Evolutionary conservation across 345 rosid species (phyloP).

Genomic region (Litchi chinensis): DNA sequence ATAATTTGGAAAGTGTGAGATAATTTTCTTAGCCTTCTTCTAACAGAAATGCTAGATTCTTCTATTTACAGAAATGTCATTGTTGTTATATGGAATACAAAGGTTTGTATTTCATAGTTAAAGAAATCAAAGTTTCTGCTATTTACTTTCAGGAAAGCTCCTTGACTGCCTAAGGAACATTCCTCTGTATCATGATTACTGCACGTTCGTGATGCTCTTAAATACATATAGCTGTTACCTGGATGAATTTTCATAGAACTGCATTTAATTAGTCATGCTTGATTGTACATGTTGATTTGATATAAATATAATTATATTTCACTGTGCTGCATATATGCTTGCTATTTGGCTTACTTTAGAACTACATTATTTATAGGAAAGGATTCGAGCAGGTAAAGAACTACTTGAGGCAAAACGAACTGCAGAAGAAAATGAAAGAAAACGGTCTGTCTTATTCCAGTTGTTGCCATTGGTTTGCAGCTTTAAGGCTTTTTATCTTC

Average conservation of each 20-base stretch:
- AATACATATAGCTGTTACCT: neutral
- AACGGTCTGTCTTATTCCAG: slow-evolving; percentile 47
- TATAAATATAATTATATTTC: neutral
- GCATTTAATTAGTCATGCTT: neutral
- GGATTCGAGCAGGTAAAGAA: slow-evolving; percentile 73
- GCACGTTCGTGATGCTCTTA: neutral
- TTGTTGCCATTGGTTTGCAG: neutral
- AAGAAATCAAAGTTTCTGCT: neutral
- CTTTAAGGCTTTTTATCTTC: neutral
- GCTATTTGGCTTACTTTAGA: slow-evolving; percentile 7
- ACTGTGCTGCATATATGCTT: neutral
- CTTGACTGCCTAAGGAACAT: neutral
- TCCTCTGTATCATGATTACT: neutral
- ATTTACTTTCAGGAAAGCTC: slow-evolving; percentile 5
- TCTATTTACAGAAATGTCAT: neutral
- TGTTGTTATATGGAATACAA: neutral
- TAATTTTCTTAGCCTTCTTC: neutral
- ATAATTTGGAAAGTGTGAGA: slow-evolving; percentile 3
- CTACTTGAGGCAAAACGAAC: slow-evolving; percentile 52
- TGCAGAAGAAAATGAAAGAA: slow-evolving; percentile 75
- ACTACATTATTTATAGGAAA: slow-evolving; percentile 49
- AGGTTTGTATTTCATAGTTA: neutral
- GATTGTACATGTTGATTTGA: neutral
- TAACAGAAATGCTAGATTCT: neutral
- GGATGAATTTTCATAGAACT: neutral